Conservation (phyloP, 2,329 filamentous ascomycete species). For the Sodiomyces alkalinus region DNA sequence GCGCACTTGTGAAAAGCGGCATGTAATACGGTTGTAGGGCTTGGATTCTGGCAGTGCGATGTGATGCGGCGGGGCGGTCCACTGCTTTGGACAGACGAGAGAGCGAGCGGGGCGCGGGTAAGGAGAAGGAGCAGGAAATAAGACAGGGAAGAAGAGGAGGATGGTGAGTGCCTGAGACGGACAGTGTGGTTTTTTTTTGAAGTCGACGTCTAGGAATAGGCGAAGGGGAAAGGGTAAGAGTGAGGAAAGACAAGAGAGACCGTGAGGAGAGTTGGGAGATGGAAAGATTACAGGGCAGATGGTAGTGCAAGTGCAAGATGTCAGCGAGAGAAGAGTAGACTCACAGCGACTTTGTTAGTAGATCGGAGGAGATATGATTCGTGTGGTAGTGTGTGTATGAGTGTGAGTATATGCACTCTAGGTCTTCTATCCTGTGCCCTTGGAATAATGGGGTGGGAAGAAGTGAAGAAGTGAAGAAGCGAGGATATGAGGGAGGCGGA, state of each 20-base stretch:
- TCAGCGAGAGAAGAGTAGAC: not conserved
- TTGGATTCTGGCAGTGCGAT: slow-evolving; percentile 6
- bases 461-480: not conserved
- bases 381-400: not conserved
- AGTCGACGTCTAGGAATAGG: not conserved
- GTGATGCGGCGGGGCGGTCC: slow-evolving; percentile 5
- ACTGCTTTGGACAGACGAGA: slow-evolving; percentile 2
- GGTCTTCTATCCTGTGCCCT: not conserved
- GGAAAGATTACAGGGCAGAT: slow-evolving; percentile 1
- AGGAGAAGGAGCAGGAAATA: slow-evolving; percentile 1
- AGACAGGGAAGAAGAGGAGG: slow-evolving; percentile 5
- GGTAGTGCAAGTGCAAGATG: not conserved
- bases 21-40: slow-evolving; percentile 1
- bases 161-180: slow-evolving; percentile 1
- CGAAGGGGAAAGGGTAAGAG: not conserved
- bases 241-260: not conserved
- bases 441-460: not conserved
- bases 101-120: too few species aligned
- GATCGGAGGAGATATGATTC: too few species aligned
- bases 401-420: not conserved
- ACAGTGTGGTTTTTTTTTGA: too few species aligned
- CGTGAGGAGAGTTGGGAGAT: not conserved
- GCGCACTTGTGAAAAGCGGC: too few species aligned
- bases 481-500: not conserved
- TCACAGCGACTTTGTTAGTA: too few species aligned